phyloP scores from a whole-genome alignment of 116 monocot genomes.

The Trichopus zeylanicus region DNA sequence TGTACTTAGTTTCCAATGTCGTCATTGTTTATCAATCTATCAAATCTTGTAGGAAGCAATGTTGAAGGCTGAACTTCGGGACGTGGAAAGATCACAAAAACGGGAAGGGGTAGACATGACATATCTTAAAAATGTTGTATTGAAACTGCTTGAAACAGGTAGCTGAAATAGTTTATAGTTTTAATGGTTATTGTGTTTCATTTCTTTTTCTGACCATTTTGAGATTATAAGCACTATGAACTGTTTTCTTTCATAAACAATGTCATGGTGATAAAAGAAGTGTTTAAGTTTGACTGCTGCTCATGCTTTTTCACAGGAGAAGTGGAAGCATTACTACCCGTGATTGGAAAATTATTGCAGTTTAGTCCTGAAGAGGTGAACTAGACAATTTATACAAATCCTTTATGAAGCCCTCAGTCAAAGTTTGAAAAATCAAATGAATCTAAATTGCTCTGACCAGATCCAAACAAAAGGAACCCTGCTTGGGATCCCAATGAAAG shows the following conservation, averaged over 20 bases:
- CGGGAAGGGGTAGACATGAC: slow-evolving; percentile 97
- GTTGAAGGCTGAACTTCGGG: slow-evolving; percentile 79
- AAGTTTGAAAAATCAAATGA: too few relatives aligned
- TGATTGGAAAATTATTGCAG: slow-evolving; percentile 75
- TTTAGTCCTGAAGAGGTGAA: slow-evolving; percentile 93
- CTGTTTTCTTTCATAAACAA: background rate
- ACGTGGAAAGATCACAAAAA: slow-evolving; percentile 87
- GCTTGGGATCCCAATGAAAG: too few relatives aligned
- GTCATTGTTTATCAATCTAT: background rate
- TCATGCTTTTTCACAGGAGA: slow-evolving; percentile 44
- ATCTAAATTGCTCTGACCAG: background rate
- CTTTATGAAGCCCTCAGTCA: slow-evolving; percentile 1
- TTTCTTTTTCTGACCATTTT: background rate
- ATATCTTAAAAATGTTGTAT: slow-evolving; percentile 91
- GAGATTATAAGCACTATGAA: background rate
- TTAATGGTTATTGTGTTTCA: background rate
- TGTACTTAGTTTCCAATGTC: too few relatives aligned
- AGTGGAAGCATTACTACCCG: slow-evolving; percentile 88
- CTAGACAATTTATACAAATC: background rate
- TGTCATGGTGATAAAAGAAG: too few relatives aligned
- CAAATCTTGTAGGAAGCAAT: slow-evolving; percentile 61
- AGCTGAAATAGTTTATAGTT: background rate
- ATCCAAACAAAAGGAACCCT: too few relatives aligned
- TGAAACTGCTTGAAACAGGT: slow-evolving; percentile 99
- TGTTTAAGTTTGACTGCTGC: background rate